Conservation (phyloP, 805 yeast species). For the Zygotorulaspora danielsina region DNA sequence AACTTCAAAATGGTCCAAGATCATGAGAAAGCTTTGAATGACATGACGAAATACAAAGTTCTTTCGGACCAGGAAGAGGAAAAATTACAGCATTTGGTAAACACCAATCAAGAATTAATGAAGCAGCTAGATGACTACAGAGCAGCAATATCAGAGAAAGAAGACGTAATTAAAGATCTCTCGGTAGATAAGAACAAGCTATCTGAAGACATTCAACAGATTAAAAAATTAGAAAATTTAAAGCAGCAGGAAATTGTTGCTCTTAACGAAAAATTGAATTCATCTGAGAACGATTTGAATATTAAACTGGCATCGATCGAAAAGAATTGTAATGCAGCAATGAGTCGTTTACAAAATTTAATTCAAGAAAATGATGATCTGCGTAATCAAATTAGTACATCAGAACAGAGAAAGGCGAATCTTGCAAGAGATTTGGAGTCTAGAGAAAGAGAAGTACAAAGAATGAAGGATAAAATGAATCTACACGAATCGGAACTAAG, state of each 20-base stretch:
- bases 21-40: conserved; percentile 19
- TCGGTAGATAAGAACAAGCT: conserved; percentile 28
- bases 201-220: conserved; percentile 10
- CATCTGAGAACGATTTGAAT: conserved; percentile 36
- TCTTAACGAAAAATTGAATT: conserved; percentile 31
- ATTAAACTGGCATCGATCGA: conserved; percentile 35
- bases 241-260: conserved; percentile 37
- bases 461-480: conserved; percentile 27
- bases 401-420: conserved; percentile 38
- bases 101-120: conserved; percentile 46
- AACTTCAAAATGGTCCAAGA: conserved; percentile 29
- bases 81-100: conserved; percentile 42
- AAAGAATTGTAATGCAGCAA: conserved; percentile 35
- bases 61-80: conserved; percentile 41
- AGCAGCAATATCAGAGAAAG: conserved; percentile 48
- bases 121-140: conserved; percentile 54
- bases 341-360: conserved; percentile 37
- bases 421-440: conserved; percentile 35
- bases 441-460: conserved; percentile 37
- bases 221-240: conserved; percentile 9
- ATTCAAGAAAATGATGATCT: conserved; percentile 45
- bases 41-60: conserved; percentile 21
- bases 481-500: conserved; percentile 29
- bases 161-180: conserved; percentile 40
- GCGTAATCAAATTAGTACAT: conserved; percentile 37